Base-by-base conservation (phyloP, 257 asterid genomes). In the Leptodermis oblonga region DNA sequence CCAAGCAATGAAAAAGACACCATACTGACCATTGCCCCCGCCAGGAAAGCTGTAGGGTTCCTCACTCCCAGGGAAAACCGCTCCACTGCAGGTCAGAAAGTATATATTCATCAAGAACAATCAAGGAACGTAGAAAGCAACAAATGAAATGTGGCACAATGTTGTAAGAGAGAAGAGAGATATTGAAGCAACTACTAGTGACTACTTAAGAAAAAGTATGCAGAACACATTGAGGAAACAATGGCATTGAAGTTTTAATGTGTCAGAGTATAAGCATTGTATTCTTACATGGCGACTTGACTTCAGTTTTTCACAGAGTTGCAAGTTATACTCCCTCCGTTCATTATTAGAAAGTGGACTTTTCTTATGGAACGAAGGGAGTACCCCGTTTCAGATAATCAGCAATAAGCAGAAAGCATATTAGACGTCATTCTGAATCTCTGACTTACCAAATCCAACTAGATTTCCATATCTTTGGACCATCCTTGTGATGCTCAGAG, bases 11-110 rank as follows among this genome's bases (percentile, higher is more conserved):
- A 8, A 46, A 52, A 72, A 67, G 55, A 37, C 54, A 84, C 56
- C 3, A 36, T 45, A 81, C 92, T 69, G 37, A 92, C 97, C 95
- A 85, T 85, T 63, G 95, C 89, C 43, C 98, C 98, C 41, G 98
- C 96, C 42, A 92, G 81, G 77, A 92, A 92, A 63, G 98, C 88
- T 7, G 96, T 92, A 41, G 98, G 96, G 71, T 92, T 92, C 80
- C 96, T 84, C 70, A 86, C 95, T 68, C 95, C 98, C 45, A 92
- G 73, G 55, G 98, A 92, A 76, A 92, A 89, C 52, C 96, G 81
- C 76, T 92, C 98, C 54, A 92, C 98, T 92, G 95, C 84, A 74
- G 79, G 70, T 52, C 46, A 74, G 45, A 69, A 68, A 43, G 68
- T 53, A 77, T 36, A 39, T 67, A 73, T 69, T 51, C 23, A 55